phyloP scores from a whole-genome alignment of 2,329 filamentous ascomycete genomes.

The Davidsoniella eucalypti region DNA sequence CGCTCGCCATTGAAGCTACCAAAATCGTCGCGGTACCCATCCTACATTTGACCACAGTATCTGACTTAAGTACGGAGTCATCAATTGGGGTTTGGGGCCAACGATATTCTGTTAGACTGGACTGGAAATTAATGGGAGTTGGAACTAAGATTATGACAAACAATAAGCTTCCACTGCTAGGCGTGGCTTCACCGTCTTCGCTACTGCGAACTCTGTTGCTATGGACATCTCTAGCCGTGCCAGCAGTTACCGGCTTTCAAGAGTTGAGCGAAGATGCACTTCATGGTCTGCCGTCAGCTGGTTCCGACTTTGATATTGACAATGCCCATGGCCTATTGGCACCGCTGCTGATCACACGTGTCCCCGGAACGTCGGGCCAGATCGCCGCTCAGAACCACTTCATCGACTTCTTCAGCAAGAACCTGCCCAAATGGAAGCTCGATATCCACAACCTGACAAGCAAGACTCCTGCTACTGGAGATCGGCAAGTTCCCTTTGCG shows the following conservation, averaged over 20 bases:
- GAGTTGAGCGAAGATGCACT: conserved; percentile 61
- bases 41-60: no score
- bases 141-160: no score
- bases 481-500: conserved; percentile 58
- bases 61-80: no score
- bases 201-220: not conserved
- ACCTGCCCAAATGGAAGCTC: conserved; percentile 64
- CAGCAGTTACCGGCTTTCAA: conserved; percentile 21
- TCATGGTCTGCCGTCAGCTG: conserved; percentile 52
- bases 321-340: conserved; percentile 58
- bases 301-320: conserved; percentile 58
- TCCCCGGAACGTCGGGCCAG: conserved; percentile 71
- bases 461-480: conserved; percentile 59
- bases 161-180: no score
- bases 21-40: no score
- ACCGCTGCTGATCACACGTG: conserved; percentile 74
- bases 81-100: no score
- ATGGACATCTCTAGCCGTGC: conserved; percentile 5
- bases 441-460: conserved; percentile 82
- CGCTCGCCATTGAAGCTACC: no score
- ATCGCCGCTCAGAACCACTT: conserved; percentile 63
- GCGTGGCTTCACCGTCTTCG: conserved; percentile 15
- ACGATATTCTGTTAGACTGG: no score
- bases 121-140: no score
- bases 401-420: conserved; percentile 57